Base-by-base conservation (phyloP, 305 asterid species). In the Fraxinus ornus region DNA sequence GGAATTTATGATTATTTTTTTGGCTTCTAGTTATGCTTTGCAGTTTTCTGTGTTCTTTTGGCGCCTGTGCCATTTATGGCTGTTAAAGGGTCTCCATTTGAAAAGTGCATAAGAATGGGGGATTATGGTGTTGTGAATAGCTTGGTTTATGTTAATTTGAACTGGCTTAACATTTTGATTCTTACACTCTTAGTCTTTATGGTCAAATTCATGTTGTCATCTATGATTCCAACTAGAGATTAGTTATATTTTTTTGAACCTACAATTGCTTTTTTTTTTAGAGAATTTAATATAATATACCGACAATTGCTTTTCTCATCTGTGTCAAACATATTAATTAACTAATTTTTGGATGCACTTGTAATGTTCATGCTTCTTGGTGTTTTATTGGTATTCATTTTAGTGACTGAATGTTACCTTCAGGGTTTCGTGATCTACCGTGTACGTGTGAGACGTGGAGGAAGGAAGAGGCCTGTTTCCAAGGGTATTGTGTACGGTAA, bases 401-500 rank as follows among this genome's bases (percentile, higher is more conserved):
- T 57, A 57, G 4, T 49, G 5, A 10, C 72, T 80, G 47, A 36
- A 10, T 60, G 19, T n/a, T 79, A 21, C 4, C 7, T 80, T 2
- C 57, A 86, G 89, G 89, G 89, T 9, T 86, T 78, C 75, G 87
- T 86, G 1, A 19, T 86, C 76, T 86, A 84, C 30, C 89, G 89
- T 75, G 89, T 86, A 30, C 89, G 85, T 39, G 86, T 86, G 36
- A 78, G 84, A 44, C 87, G 87, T 75, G 89, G 89, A 52, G 89
- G 89, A 75, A 84, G 89, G 83, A 86, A 86, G 86, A 84, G 87
- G 82, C 87, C 87, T 0, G 87, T 86, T 7, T 80, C 87, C 2
- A 86, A 86, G 78, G 89, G 89, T 60, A 86, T 84, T 84, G 89
- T 84, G 47, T 86, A 86, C 57, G 89, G 87, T 17, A 86, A 86